A percentile compares a stretch with the other conserved stretches of the same genome.
These are phyloP conservation scores for Saccharomyces eubayanus DNA, from an alignment of 805 yeast genomes.

Conservation along the genomic window DNA sequence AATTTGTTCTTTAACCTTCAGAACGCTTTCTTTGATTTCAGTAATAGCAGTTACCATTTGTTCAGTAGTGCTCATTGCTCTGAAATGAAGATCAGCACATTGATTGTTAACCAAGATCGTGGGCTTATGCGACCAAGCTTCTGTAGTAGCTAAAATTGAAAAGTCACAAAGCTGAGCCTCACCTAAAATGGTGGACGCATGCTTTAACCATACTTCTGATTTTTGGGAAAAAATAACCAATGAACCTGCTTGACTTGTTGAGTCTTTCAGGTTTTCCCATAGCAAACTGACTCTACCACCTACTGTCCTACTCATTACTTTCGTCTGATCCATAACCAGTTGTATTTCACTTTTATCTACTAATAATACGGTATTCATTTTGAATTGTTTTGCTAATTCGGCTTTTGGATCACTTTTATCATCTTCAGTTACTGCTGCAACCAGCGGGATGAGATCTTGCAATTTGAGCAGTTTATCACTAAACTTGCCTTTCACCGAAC, in stretches of 20 bases:
- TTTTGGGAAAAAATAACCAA: slow-evolving; percentile 15
- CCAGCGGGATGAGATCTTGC: slow-evolving; percentile 2
- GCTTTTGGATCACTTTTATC: not conserved
- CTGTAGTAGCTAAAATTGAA: slow-evolving; percentile 13
- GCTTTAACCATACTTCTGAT: slow-evolving; percentile 16
- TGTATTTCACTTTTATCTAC: slow-evolving; percentile 18
- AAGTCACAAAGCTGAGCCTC: slow-evolving; percentile 18
- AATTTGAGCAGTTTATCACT: slow-evolving; percentile 17
- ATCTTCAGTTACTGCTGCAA: slow-evolving; percentile 2
- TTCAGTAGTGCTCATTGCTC: slow-evolving; percentile 17
- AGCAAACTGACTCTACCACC: slow-evolving; percentile 16
- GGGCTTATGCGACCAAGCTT: slow-evolving; percentile 10
- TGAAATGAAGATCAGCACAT: slow-evolving; percentile 17
- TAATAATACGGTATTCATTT: slow-evolving; percentile 12
- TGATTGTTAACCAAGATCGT: slow-evolving; percentile 12
- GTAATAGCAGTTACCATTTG: slow-evolving; percentile 9
- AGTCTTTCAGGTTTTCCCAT: slow-evolving; percentile 17
- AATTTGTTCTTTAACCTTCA: slow-evolving; percentile 1
- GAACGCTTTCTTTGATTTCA: slow-evolving; percentile 9
- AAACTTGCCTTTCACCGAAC: slow-evolving; percentile 21
- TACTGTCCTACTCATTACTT: slow-evolving; percentile 8
- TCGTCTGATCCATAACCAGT: slow-evolving; percentile 11
- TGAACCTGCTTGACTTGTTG: slow-evolving; percentile 18
- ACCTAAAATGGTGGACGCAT: slow-evolving; percentile 10
- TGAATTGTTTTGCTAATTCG: slow-evolving; percentile 7